Conservation (phyloP, 108 stramenopile species). For the Pseudonitzschia multistriata region DNA sequence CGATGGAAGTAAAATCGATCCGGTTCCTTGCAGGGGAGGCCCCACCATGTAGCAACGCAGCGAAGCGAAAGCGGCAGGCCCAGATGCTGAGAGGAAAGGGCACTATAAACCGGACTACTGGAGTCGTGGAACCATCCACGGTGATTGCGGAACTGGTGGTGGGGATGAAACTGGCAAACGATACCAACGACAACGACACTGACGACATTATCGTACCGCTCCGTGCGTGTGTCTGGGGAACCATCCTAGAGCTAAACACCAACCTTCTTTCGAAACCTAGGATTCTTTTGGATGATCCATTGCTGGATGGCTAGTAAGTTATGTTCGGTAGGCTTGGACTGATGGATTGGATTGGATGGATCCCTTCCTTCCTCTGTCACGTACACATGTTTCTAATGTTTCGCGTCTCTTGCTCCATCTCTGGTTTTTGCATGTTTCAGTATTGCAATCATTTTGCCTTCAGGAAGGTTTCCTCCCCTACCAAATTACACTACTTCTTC, state of each 20-base stretch:
- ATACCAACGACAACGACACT: neutral
- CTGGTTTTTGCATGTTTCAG: neutral
- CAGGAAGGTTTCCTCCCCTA: conserved; percentile 49
- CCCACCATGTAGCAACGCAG: conserved; percentile 35
- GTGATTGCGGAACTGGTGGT: conserved; percentile 24
- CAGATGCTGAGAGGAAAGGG: conserved; percentile 43
- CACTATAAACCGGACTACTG: conserved; percentile 13
- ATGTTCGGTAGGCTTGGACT: neutral
- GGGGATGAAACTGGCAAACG: neutral
- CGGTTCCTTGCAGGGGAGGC: conserved; percentile 26
- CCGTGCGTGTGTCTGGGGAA: conserved; percentile 66
- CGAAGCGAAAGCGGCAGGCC: conserved; percentile 46
- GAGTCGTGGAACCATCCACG: conserved; percentile 28
- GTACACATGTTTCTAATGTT: neutral
- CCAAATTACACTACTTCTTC: neutral
- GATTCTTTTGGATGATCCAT: conserved; percentile 50
- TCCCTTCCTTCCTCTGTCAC: neutral
- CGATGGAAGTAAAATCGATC: conserved; percentile 12
- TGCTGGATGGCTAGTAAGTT: conserved; percentile 60
- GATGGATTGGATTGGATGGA: no score
- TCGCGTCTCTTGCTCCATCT: neutral
- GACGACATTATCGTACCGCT: conserved; percentile 29
- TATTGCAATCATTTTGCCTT: conserved; percentile 68
- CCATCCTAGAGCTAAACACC: conserved; percentile 65
- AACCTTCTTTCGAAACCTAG: conserved; percentile 13